Base-by-base conservation (phyloP, 108 stramenopile species). In the Epithemia pelagica region DNA sequence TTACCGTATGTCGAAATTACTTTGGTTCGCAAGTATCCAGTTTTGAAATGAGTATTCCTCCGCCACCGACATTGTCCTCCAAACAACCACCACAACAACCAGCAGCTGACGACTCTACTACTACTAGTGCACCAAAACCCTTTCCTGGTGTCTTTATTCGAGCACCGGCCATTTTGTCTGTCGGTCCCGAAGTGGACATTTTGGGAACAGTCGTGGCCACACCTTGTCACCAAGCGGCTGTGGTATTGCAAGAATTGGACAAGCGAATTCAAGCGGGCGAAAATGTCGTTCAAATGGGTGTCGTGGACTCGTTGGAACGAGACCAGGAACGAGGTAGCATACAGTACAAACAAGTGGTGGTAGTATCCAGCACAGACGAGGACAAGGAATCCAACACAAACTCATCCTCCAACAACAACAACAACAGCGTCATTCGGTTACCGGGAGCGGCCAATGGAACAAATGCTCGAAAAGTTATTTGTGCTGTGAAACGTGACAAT, bases 131-230 rank as follows among this genome's bases (percentile, higher is more conserved):
- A 46, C 37, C 5, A 46, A 28, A 54, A 3, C 62, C 79, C 1
- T 97, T 87, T 73, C 89, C 94, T 2, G 97, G 92, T 18, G 94
- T 99, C 1, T 99, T 98, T 69, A 99, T 99, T 74, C 89, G 98
- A 1, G 98, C 98, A 2, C 98, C 98, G 19, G 96, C 97, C n/a
- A 93, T 99, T 59, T 78, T 95, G 51, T 72, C 84, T 30, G 90
- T 78, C 51, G 86, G 91, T 30, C 62, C 77, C 0, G 86, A 73
- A 33, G 91, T 95, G 2, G 68, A 88, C 26, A 83, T 96, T 1
- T 71, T 98, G 46, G 95, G 93, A 31, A 95, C 62, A 30, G 95
- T 98, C 21, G 78, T 82, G 33, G 95, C 97, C 19, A 83, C 84
- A 20, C 96, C 95, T 0, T 93, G 94, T 76, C 74, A 85, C 10